A percentile compares a stretch with the other conserved stretches of the same genome.
phyloP scores from a whole-genome alignment of 306 rosid genomes.

The Betula pendula region DNA sequence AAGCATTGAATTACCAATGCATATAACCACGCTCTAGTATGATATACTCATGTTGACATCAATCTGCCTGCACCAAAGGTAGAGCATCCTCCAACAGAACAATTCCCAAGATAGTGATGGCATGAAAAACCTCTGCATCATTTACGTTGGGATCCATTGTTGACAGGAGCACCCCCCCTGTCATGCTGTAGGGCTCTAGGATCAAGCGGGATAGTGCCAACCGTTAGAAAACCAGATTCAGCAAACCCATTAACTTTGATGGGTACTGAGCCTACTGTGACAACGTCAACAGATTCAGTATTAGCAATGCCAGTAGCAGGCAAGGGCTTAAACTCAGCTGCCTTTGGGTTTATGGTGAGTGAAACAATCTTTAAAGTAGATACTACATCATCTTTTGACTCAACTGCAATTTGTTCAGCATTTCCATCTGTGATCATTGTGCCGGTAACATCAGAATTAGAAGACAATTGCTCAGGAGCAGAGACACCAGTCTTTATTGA shows the following conservation, averaged over 20 bases:
- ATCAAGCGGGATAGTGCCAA: slow-evolving; percentile 80
- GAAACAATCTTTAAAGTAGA: slow-evolving; percentile 69
- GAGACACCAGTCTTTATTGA: slow-evolving; percentile 32
- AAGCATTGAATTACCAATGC: slow-evolving; percentile 11
- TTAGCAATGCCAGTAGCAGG: slow-evolving; percentile 27
- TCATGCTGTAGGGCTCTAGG: slow-evolving; percentile 48
- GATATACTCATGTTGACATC: slow-evolving; percentile 10
- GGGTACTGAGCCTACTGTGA: slow-evolving; percentile 75
- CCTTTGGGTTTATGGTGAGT: slow-evolving; percentile 52
- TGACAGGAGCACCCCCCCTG: slow-evolving; percentile 37
- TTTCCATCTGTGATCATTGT: slow-evolving; percentile 30
- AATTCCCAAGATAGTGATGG: neutral
- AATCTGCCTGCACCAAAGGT: slow-evolving; percentile 13
- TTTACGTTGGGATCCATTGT: slow-evolving; percentile 38
- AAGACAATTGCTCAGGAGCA: slow-evolving; percentile 34
- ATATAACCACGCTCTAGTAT: slow-evolving; percentile 8
- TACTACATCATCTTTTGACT: slow-evolving; percentile 34
- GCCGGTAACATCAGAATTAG: slow-evolving; percentile 23
- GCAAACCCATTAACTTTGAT: slow-evolving; percentile 64
- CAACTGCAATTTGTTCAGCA: slow-evolving; percentile 27
- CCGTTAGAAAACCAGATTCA: slow-evolving; percentile 54
- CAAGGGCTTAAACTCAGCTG: slow-evolving; percentile 37
- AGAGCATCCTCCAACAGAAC: slow-evolving; percentile 1
- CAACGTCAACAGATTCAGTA: slow-evolving; percentile 40
- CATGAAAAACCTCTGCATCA: slow-evolving; percentile 12